Conservation (phyloP, 331 rosid genomes). For the Quercus tomentella region DNA sequence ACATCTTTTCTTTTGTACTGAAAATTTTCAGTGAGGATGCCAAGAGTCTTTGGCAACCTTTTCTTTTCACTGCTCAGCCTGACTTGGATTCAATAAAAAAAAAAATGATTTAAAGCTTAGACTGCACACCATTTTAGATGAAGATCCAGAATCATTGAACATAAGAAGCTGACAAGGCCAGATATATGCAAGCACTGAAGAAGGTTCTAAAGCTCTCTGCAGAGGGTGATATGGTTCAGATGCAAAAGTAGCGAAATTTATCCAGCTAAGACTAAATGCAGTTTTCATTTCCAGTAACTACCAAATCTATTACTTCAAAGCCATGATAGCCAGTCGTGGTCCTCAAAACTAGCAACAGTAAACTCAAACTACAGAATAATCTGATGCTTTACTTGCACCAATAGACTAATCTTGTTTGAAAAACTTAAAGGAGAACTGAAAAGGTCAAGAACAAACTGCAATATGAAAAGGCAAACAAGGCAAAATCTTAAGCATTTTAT, state of each 20-base stretch:
- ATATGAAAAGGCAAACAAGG: constrained; percentile 5
- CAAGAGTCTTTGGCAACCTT: background rate
- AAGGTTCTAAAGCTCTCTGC: background rate
- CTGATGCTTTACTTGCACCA: background rate
- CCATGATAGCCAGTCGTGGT: background rate
- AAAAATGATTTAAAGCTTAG: background rate
- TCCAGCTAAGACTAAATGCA: background rate
- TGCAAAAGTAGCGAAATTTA: background rate
- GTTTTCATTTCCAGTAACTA: background rate
- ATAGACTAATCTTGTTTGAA: background rate
- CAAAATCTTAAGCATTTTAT: constrained; percentile 16
- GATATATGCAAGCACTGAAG: background rate
- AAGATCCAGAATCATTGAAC: background rate
- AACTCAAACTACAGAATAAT: background rate
- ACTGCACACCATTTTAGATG: background rate
- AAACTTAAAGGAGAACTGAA: background rate
- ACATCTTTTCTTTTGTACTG: background rate
- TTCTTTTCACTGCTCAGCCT: too few species aligned
- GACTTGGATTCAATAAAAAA: too few species aligned
- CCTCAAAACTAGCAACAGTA: background rate
- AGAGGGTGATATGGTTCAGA: background rate
- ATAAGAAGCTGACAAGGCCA: background rate
- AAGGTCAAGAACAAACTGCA: background rate
- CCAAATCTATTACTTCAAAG: background rate
- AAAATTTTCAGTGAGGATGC: background rate